Base-by-base conservation (phyloP, 805 yeast genomes). In the Spathaspora sp. region DNA sequence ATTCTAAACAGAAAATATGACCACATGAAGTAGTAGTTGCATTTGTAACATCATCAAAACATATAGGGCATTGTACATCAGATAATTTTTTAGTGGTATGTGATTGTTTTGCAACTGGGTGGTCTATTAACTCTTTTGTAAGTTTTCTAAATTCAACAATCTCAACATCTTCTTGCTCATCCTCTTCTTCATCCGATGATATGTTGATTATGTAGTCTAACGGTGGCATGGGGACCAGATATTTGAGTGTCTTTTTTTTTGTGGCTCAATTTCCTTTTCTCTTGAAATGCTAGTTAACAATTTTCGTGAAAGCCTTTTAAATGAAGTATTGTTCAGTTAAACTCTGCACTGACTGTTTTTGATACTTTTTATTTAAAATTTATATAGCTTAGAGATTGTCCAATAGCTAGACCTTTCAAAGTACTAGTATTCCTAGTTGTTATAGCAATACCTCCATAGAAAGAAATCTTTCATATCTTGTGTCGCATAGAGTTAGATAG, bases 1-100 rank as follows among this genome's bases (percentile, higher is more conserved):
- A 74, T 38, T 71, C 76, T 9, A 74, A 57, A 50, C 79, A 74
- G 57, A 70, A 74, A 2, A 74, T 60, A 52, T 74, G 79, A 16
- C 79, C 79, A 55, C 79, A 74, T 1, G 69, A 60, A 0, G 78
- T 73, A 42, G 69, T 63, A 45, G 78, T 72, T 46, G 78, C 78
- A 48, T 57, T 63, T 5, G 64, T 61, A 48, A 74, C 59, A n/a
- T 66, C 62, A 54, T 74, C 79, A 52, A 74, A 73, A 57, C 79
- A 74, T 31, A 74, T 69, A 20, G 79, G 79, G 53, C 79, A 74
- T 54, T 72, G 70, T 18, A 69, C 60, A 45, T 72, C 73, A 19
- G 64, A 60, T 28, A 74, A 59, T 46, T 63, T 66, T 58, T 73
- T 73, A 12, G 63, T 59, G 5, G 55, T 49, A n/a, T 60, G 61